Conservation (phyloP, 2,329 filamentous ascomycete genomes). For the Aspergillus fijiensis region DNA sequence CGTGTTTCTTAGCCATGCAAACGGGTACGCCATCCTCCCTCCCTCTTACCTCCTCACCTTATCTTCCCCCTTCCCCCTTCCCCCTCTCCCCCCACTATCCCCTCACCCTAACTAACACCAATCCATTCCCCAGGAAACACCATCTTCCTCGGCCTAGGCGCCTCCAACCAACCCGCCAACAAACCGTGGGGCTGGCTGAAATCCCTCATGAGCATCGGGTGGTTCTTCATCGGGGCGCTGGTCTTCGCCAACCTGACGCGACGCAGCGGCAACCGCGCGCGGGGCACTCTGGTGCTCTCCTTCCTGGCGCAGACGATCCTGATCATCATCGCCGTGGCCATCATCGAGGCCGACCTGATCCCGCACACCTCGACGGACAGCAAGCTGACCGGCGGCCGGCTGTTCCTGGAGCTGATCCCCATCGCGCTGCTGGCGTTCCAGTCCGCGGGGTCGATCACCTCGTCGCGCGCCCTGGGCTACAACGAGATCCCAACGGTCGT, state of each 20-base stretch:
- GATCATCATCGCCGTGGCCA: conserved; percentile 27
- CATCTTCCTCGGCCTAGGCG: conserved; percentile 45
- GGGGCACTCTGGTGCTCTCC: conserved; percentile 27
- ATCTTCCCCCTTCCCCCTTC: too few species aligned
- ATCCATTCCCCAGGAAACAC: conserved; percentile 36
- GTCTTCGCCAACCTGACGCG: conserved; percentile 40
- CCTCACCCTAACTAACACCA: neutral
- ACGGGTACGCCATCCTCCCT: conserved; percentile 36
- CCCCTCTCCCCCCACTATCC: neutral
- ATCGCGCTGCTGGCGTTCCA: conserved; percentile 36
- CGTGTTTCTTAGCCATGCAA: conserved; percentile 50
- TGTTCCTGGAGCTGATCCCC: neutral
- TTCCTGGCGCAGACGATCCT: conserved; percentile 31
- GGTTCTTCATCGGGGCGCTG: conserved; percentile 44
- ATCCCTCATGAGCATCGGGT: conserved; percentile 46
- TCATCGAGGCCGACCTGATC: conserved; percentile 28
- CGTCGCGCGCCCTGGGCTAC: conserved; percentile 28
- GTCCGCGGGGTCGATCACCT: conserved; percentile 32
- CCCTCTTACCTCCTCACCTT: neutral
- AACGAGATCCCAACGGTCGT: conserved; percentile 37
- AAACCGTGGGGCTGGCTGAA: conserved; percentile 46
- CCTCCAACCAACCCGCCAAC: conserved; percentile 39
- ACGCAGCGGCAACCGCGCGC: conserved; percentile 21
- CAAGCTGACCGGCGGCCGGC: neutral
- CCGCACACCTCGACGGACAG: conserved; percentile 16